Base-by-base conservation (phyloP, 129 eudicot genomes). In the Deinandra increscens region DNA sequence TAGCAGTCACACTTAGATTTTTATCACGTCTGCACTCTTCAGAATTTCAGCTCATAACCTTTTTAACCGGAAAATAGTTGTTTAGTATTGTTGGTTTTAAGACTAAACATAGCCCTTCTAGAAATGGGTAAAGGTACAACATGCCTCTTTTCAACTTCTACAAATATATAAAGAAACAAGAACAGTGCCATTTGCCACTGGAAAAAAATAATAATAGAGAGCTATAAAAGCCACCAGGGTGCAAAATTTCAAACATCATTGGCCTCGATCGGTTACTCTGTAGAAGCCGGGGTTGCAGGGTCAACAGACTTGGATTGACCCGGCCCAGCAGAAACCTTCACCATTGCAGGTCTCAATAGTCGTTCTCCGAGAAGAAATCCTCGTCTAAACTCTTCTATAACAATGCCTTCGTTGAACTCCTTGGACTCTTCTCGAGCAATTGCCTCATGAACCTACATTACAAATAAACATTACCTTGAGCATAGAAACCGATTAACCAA, bases 251-350 rank as follows among this genome's bases (percentile, higher is more conserved):
- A 43, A 74, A 70, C 68, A 80, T 64, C 67, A 53, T 37, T 63
- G 71, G 58, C 75, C 86, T 55, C 70, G 82, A 51, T 80, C 81
- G 60, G 83, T 58, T 78, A 82, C 53, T 84, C n/a, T 2, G 34
- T 34, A 46, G 81, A 60, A 9, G 59, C 60, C 78, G 53, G 7
- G 55, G 33, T 22, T 14, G 61, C 31, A 10, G 49, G 62, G 70
- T 70, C 80, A 56, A 80, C 74, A 70, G 63, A 46, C 59, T 67
- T 59, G 53, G 70, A 9, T 84, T 46, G 81, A 50, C 91, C 91
- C 7, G 96, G 91, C 14, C 98, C 98, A n/a, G 97, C 81, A 4
- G 98, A 93, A 62, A 93, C 97, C 78, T 89, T 93, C 13, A 93
- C 98, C 84, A 85, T 89, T 38, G 98, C 98, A 4, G 98, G 97